A percentile compares a stretch with the other conserved stretches of the same genome.
Conservation (phyloP, 345 rosid genomes). For the Mallotus nudiflorus region DNA sequence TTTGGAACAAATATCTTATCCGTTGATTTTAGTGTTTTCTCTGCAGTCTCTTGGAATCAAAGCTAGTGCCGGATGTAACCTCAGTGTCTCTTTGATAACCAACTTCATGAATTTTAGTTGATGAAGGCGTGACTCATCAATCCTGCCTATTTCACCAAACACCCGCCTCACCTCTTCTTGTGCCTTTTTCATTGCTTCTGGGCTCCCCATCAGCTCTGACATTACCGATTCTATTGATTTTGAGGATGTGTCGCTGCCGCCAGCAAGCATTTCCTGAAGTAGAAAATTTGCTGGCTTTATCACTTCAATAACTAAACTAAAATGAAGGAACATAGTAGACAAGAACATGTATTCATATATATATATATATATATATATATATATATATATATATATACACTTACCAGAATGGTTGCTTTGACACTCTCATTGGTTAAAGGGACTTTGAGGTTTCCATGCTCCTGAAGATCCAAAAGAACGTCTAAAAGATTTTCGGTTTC, state of each 20-base stretch:
- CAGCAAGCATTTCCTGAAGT: not conserved
- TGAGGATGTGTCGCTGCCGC: not conserved
- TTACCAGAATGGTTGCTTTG: slow-evolving; percentile 21
- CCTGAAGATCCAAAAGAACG: slow-evolving; percentile 9
- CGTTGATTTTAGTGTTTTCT: not conserved
- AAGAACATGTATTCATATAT: not conserved
- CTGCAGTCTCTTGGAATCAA: slow-evolving; percentile 1
- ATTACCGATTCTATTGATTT: slow-evolving; percentile 1
- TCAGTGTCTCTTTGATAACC: slow-evolving; percentile 14
- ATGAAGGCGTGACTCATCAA: slow-evolving; percentile 1
- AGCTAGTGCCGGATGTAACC: slow-evolving; percentile 1
- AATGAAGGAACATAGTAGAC: too few species aligned
- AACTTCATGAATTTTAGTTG: slow-evolving; percentile 9
- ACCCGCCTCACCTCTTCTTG: slow-evolving; percentile 30
- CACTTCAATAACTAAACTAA: too few species aligned
- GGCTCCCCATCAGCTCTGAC: slow-evolving; percentile 24
- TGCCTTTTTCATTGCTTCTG: slow-evolving; percentile 18
- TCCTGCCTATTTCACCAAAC: slow-evolving; percentile 9
- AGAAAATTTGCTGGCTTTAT: too few species aligned
- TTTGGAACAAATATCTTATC: not conserved
- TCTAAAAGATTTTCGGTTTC: not conserved
- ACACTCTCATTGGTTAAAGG: not conserved
- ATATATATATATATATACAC: too few species aligned
- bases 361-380: too few species aligned
- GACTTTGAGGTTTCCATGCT: not conserved